Evolutionary conservation across 495 filamentous ascomycete genomes (phyloP).

Genomic region (Amorphotheca resinae): DNA sequence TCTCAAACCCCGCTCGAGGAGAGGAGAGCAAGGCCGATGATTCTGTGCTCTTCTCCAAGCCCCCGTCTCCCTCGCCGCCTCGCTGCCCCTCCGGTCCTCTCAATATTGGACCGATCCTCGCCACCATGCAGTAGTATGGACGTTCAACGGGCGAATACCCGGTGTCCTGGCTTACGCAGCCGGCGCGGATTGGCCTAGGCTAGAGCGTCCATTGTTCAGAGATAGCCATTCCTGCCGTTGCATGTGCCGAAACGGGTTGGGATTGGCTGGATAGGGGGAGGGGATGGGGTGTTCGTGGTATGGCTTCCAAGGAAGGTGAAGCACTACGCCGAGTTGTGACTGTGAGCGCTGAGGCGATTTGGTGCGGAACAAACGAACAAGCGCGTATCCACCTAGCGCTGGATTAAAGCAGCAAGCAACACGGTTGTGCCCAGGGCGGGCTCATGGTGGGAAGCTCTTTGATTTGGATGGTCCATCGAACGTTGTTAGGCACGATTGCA

Average conservation of each 20-base stretch:
- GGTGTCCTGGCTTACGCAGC: slow-evolving; percentile 21
- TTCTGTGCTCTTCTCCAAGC: slow-evolving; percentile 18
- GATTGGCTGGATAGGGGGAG: slow-evolving; percentile 14
- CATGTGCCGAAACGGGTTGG: slow-evolving; percentile 11
- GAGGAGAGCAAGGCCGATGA: slow-evolving; percentile 20
- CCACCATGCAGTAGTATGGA: slow-evolving; percentile 14
- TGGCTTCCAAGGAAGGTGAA: slow-evolving; percentile 2
- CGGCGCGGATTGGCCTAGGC: slow-evolving; percentile 25
- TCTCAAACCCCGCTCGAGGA: slow-evolving; percentile 37
- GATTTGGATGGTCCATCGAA: not conserved
- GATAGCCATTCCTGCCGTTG: slow-evolving; percentile 24
- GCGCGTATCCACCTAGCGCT: slow-evolving; percentile 10
- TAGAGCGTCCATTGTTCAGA: slow-evolving; percentile 33
- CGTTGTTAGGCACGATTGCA: slow-evolving; percentile 3
- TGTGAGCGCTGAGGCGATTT: slow-evolving; percentile 1
- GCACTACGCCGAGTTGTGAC: not conserved
- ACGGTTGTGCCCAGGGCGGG: not conserved
- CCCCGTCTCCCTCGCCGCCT: slow-evolving; percentile 24
- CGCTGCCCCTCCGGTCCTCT: slow-evolving; percentile 20
- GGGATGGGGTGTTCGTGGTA: slow-evolving; percentile 3
- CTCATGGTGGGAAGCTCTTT: not conserved
- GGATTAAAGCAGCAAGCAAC: slow-evolving; percentile 12
- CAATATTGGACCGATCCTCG: slow-evolving; percentile 9
- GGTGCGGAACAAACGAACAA: slow-evolving; percentile 19
- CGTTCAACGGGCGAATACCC: slow-evolving; percentile 27